Percentiles rank a stretch among this genome's conserved stretches.
Conservation (phyloP, 1,139 yeast genomes). For the Pichia sp. region DNA sequence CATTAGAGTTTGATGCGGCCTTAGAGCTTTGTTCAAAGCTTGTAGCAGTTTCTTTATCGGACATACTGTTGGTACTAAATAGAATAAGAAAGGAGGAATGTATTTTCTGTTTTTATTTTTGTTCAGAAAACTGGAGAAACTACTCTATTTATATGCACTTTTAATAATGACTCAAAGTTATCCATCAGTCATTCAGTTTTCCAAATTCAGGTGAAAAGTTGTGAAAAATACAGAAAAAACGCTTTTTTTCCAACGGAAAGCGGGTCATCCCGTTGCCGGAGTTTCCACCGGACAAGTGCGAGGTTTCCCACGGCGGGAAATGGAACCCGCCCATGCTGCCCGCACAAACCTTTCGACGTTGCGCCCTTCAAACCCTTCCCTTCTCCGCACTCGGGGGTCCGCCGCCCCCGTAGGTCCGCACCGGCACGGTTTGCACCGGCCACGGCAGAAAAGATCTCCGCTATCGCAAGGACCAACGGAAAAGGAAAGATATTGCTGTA, state of each 20-base stretch:
- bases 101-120: no score
- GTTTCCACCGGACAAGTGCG: not conserved
- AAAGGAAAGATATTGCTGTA: not conserved
- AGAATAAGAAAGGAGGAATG: not conserved
- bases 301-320: no score
- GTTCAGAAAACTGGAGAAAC: not conserved
- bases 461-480: not conserved
- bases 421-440: not conserved
- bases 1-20: not conserved
- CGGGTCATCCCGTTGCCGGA: not conserved
- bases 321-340: no score
- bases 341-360: no score
- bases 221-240: not conserved
- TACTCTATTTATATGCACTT: not conserved
- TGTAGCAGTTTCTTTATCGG: conserved; percentile 1
- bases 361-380: not conserved
- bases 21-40: not conserved
- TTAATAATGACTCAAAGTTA: no score
- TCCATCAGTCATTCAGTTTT: not conserved
- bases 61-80: not conserved
- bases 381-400: not conserved
- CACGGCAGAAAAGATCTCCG: not conserved
- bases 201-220: not conserved
- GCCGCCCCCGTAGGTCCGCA: not conserved
- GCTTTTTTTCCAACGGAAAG: not conserved